A percentile compares a stretch with the other conserved stretches of the same genome.
Conservation (phyloP, 305 asterid genomes). For the Fraxinus nigra region DNA sequence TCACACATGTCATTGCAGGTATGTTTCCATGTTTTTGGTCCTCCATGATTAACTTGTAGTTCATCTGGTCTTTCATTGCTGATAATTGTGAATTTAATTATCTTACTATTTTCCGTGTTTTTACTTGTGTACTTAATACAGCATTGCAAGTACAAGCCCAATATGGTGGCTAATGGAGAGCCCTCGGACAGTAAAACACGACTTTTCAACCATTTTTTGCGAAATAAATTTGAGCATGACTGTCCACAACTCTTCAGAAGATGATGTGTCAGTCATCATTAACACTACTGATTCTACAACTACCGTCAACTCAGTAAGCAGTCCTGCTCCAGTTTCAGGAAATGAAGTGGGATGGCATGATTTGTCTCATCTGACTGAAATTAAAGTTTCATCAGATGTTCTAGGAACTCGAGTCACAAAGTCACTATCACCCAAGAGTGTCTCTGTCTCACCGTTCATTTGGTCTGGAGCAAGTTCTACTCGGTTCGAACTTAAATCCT, state of each 20-base stretch:
- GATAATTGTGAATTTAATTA: not conserved
- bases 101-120: not conserved
- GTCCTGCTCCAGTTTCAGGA: slow-evolving; percentile 41
- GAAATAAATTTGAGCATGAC: slow-evolving; percentile 67
- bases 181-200: slow-evolving; percentile 56
- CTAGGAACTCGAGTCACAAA: slow-evolving; percentile 38
- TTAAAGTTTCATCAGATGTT: slow-evolving; percentile 53
- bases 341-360: slow-evolving; percentile 89
- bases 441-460: slow-evolving; percentile 62
- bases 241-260: slow-evolving; percentile 68
- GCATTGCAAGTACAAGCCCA: slow-evolving; percentile 64
- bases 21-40: slow-evolving; percentile 16
- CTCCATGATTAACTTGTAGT: not conserved
- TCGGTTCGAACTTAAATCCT: slow-evolving; percentile 54
- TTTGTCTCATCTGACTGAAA: slow-evolving; percentile 46
- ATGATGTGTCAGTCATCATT: slow-evolving; percentile 47
- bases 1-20: slow-evolving; percentile 83
- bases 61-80: not conserved
- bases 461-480: slow-evolving; percentile 90
- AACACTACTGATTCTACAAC: slow-evolving; percentile 50
- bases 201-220: slow-evolving; percentile 62
- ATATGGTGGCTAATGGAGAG: slow-evolving; percentile 85
- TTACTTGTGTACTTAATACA: slow-evolving; percentile 24
- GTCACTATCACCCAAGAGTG: slow-evolving; percentile 38
- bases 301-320: slow-evolving; percentile 25